Conservation (phyloP, 2,329 filamentous ascomycete species). For the Ascochyta rabiei region DNA sequence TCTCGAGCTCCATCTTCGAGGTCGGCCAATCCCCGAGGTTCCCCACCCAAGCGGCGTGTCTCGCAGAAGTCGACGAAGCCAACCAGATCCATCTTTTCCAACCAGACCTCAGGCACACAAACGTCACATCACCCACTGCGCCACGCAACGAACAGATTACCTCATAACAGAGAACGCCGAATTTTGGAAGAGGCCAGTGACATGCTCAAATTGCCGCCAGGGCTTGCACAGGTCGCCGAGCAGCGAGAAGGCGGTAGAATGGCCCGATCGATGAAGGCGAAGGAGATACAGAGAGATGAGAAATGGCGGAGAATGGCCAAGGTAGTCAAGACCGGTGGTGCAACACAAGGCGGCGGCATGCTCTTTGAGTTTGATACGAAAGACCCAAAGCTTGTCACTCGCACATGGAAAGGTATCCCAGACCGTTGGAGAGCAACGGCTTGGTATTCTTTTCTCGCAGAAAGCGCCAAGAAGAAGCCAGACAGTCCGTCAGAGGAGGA, state of each 20-base stretch:
- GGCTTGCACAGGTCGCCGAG: slow-evolving; percentile 54
- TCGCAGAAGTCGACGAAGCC: slow-evolving; percentile 54
- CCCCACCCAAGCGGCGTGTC: slow-evolving; percentile 47
- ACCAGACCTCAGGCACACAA: slow-evolving; percentile 50
- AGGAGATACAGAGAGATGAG: slow-evolving; percentile 66
- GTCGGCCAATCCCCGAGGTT: slow-evolving; percentile 45
- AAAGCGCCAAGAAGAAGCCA: slow-evolving; percentile 71
- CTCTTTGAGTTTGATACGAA: slow-evolving; percentile 79
- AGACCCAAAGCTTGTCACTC: slow-evolving; percentile 79
- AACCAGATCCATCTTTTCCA: slow-evolving; percentile 46
- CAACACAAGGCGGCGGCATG: slow-evolving; percentile 66
- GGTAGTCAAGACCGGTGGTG: slow-evolving; percentile 51
- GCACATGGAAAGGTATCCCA: slow-evolving; percentile 97
- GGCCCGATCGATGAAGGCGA: slow-evolving; percentile 59
- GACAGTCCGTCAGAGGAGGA: slow-evolving; percentile 71
- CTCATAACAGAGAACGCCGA: slow-evolving; percentile 60
- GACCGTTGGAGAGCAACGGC: slow-evolving; percentile 92
- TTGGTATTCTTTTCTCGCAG: slow-evolving; percentile 89
- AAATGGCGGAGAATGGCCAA: slow-evolving; percentile 73
- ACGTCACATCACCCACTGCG: slow-evolving; percentile 53
- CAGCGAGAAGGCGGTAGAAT: slow-evolving; percentile 55
- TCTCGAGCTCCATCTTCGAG: slow-evolving; percentile 55
- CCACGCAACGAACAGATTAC: slow-evolving; percentile 59
- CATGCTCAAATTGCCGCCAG: slow-evolving; percentile 67
- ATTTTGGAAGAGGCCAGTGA: slow-evolving; percentile 66